phyloP scores from a whole-genome alignment of 2,329 filamentous ascomycete species.

The Coniochaeta pulveracea region DNA sequence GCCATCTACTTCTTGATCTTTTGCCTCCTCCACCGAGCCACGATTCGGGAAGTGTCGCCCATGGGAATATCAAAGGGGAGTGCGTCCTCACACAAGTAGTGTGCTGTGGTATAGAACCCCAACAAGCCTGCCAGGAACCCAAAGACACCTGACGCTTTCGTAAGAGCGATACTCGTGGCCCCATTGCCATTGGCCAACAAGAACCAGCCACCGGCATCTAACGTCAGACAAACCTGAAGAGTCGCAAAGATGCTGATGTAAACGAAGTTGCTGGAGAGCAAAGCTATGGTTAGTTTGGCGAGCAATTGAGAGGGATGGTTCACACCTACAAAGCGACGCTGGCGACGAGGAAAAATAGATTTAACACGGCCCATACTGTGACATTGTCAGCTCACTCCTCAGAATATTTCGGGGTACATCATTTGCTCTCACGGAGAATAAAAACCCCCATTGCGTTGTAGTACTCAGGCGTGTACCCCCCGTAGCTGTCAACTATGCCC shows the following conservation, averaged over 20 bases:
- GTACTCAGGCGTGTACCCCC: constrained; percentile 14
- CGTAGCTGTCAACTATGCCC: constrained; percentile 15
- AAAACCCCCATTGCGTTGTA: constrained; percentile 19
- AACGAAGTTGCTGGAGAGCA: constrained; percentile 12
- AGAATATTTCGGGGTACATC: fast-evolving
- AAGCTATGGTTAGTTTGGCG: neutral
- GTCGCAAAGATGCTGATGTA: constrained; percentile 15
- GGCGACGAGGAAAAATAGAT: constrained; percentile 16
- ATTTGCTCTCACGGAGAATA: constrained; percentile 14
- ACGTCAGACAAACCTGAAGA: constrained; percentile 15
- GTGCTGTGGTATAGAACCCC: constrained; percentile 14
- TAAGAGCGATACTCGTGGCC: constrained; percentile 5
- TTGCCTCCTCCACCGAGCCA: no score
- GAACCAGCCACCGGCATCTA: constrained; percentile 14
- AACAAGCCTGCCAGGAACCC: constrained; percentile 15
- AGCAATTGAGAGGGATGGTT: neutral
- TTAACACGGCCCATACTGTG: constrained; percentile 16
- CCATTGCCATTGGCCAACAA: constrained; percentile 15
- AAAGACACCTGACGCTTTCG: constrained; percentile 14
- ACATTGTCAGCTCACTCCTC: constrained; percentile 2
- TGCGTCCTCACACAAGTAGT: constrained; percentile 15
- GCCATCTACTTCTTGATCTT: no score
- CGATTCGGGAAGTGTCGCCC: constrained; percentile 8
- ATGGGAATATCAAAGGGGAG: constrained; percentile 14
- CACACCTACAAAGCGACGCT: constrained; percentile 11